Conservation (phyloP, 2,329 filamentous ascomycete genomes). For the Zarea fungicola region DNA sequence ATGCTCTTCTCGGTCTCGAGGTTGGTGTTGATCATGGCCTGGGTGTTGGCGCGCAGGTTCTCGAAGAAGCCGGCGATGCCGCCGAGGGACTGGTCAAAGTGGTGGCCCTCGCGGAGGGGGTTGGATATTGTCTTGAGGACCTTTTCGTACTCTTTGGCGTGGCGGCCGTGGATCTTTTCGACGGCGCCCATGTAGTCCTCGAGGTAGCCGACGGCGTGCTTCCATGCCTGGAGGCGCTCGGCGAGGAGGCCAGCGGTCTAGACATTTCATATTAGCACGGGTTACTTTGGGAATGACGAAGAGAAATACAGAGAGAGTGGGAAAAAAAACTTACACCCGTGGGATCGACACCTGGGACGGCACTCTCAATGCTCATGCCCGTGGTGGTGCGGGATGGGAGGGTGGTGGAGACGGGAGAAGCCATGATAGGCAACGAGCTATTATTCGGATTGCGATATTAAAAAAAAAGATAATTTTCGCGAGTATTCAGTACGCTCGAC, state of each 20-base stretch:
- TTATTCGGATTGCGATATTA: neutral
- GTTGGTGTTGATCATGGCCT: slow-evolving; percentile 84
- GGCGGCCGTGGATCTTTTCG: slow-evolving; percentile 77
- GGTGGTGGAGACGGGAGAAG: slow-evolving; percentile 15
- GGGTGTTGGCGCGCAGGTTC: slow-evolving; percentile 87
- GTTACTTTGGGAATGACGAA: neutral
- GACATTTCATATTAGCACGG: neutral
- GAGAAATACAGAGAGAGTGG: neutral
- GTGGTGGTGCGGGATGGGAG: slow-evolving; percentile 45
- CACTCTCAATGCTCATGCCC: slow-evolving; percentile 49
- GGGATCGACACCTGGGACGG: slow-evolving; percentile 53
- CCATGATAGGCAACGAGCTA: slow-evolving; percentile 1
- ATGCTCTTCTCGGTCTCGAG: slow-evolving; percentile 87
- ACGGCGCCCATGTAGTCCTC: slow-evolving; percentile 84
- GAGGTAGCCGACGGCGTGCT: slow-evolving; percentile 85
- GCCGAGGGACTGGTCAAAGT: slow-evolving; percentile 87
- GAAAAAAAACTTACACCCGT: slow-evolving; percentile 42
- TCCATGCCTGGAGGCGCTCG: slow-evolving; percentile 90
- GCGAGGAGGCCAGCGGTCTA: slow-evolving; percentile 75
- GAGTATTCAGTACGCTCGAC: neutral
- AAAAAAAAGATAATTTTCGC: neutral
- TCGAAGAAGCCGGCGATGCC: slow-evolving; percentile 89
- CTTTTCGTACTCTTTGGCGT: slow-evolving; percentile 93
- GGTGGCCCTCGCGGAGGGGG: slow-evolving; percentile 81
- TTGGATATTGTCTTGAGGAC: slow-evolving; percentile 87